These are phyloP conservation scores for Allium fistulosum DNA, from an alignment of 106 monocot species.

Conservation along the genomic window DNA sequence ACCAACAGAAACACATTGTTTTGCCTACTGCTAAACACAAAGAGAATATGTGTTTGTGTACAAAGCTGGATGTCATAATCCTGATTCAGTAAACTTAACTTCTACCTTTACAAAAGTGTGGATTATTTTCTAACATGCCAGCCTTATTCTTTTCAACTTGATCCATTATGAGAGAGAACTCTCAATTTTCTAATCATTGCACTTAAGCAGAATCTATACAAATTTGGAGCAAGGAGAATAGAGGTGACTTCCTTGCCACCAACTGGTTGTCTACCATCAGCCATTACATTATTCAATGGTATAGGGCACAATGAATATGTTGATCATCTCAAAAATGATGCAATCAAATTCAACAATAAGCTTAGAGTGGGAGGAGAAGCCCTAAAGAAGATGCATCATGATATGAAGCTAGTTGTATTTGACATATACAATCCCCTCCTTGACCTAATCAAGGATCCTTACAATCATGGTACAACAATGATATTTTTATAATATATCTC, in stretches of 20 bases:
- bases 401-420: constrained; percentile 72
- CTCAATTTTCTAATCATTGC: no score
- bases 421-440: constrained; percentile 68
- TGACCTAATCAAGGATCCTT: constrained; percentile 48
- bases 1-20: no score
- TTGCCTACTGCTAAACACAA: no score
- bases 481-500: no score
- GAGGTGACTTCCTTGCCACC: constrained; percentile 79
- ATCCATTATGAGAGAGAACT: no score
- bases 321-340: constrained; percentile 52
- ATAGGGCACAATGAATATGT: constrained; percentile 40
- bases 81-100: no score
- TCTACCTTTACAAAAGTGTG: no score
- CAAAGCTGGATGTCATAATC: no score
- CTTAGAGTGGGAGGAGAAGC: constrained; percentile 15
- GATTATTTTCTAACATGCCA: no score
- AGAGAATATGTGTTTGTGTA: no score
- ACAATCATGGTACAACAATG: not conserved
- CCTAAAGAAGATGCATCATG: constrained; percentile 33
- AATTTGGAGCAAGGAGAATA: constrained; percentile 60
- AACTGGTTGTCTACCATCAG: constrained; percentile 68
- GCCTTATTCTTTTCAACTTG: no score
- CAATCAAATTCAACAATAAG: constrained; percentile 65
- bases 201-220: constrained; percentile 36
- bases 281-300: constrained; percentile 61